A percentile compares a stretch with the other conserved stretches of the same genome.
These are phyloP conservation scores for Edhazardia aedis DNA, from an alignment of 371 early-diverging fungal genomes.

Conservation along the genomic window DNA sequence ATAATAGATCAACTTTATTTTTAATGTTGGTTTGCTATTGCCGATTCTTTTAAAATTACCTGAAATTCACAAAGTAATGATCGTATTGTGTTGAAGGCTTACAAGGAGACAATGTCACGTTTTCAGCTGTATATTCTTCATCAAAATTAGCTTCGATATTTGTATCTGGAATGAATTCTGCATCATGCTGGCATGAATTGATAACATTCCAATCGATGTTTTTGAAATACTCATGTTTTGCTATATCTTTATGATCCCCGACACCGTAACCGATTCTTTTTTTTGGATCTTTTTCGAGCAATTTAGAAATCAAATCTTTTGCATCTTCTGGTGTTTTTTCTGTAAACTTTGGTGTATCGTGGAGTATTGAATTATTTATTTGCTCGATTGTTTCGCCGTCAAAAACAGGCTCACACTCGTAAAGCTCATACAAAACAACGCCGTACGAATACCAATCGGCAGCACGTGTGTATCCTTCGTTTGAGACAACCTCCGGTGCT, in stretches of 20 bases:
- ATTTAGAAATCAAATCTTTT: slow-evolving; percentile 13
- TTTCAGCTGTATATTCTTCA: slow-evolving; percentile 4
- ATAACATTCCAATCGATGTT: slow-evolving; percentile 39
- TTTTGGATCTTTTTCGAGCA: slow-evolving; percentile 27
- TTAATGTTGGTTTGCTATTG: no score
- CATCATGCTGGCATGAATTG: slow-evolving; percentile 25
- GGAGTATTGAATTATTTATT: slow-evolving; percentile 9
- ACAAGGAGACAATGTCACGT: neutral
- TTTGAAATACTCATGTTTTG: slow-evolving; percentile 42
- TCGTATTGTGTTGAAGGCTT: neutral
- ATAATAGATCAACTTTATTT: no score
- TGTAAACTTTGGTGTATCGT: slow-evolving; percentile 7
- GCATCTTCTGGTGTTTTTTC: neutral
- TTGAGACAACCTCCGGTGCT: slow-evolving; percentile 47
- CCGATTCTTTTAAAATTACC: no score
- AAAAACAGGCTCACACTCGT: slow-evolving; percentile 25
- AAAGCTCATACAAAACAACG: slow-evolving; percentile 43
- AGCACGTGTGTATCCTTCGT: slow-evolving; percentile 51
- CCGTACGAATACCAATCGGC: slow-evolving; percentile 50
- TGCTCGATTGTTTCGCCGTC: slow-evolving; percentile 17
- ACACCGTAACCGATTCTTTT: slow-evolving; percentile 22
- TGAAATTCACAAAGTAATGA: slow-evolving; percentile 8
- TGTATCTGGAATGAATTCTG: slow-evolving; percentile 58
- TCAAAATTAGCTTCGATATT: slow-evolving; percentile 50
- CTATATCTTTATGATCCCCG: slow-evolving; percentile 27